phyloP scores from a whole-genome alignment of 1,139 yeast genomes.

The Meyerozyma sp. region DNA sequence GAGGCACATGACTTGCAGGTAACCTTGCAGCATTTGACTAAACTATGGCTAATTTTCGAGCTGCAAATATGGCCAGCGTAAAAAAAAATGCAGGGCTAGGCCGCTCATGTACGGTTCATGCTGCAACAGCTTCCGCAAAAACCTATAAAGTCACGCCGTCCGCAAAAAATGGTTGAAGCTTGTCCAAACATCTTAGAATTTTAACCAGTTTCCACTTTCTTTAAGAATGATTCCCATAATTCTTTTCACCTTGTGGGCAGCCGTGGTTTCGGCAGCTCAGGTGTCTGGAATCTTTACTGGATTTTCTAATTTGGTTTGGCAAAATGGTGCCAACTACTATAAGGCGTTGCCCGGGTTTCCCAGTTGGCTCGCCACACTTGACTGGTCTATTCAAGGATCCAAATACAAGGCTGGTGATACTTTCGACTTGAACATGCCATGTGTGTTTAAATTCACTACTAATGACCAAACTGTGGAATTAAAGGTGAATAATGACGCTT shows the following conservation, averaged over 20 bases:
- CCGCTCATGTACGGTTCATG: no score
- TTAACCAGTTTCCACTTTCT: no score
- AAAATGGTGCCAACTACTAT: constrained; percentile 1
- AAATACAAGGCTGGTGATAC: constrained; percentile 6
- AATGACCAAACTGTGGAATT: constrained; percentile 2
- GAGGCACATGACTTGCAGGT: no score
- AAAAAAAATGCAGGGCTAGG: no score
- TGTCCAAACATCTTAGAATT: no score
- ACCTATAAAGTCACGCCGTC: no score
- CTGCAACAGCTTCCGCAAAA: no score
- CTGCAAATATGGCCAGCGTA: no score
- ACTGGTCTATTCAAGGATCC: constrained; percentile 6
- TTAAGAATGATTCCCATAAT: background rate
- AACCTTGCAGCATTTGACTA: no score
- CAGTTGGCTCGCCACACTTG: constrained; percentile 6
- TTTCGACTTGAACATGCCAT: constrained; percentile 6
- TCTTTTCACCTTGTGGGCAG: background rate
- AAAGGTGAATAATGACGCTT: constrained; percentile 2
- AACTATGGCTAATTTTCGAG: no score
- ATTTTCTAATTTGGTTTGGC: constrained; percentile 3
- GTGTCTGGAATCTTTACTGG: constrained; percentile 7
- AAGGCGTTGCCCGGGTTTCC: constrained; percentile 3
- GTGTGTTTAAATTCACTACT: constrained; percentile 6
- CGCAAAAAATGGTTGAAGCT: no score
- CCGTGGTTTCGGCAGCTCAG: constrained; percentile 1